Conservation (phyloP, 805 yeast genomes). For the Candida vartiovaarae region DNA sequence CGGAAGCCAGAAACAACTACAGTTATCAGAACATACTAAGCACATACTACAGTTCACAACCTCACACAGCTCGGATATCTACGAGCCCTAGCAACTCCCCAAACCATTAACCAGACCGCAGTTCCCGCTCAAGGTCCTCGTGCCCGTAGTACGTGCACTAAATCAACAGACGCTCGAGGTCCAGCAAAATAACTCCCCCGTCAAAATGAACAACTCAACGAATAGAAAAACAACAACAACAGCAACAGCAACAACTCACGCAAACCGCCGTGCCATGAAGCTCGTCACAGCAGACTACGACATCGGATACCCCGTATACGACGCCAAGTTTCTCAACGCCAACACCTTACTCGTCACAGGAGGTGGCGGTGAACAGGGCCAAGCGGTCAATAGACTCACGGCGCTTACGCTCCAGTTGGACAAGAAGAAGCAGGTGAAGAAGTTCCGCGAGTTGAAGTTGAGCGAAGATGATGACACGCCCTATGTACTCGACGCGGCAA, state of each 20-base stretch:
- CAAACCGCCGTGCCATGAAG: conserved; percentile 12
- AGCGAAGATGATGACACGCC: conserved; percentile 77
- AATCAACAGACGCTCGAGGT: neutral
- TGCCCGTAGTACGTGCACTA: neutral
- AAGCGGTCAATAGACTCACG: conserved; percentile 55
- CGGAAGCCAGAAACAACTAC: too few relatives aligned
- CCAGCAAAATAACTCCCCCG: too few relatives aligned
- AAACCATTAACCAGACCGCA: too few relatives aligned
- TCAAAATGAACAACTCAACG: neutral
- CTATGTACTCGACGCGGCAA: conserved; percentile 60
- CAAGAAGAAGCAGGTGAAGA: conserved; percentile 45
- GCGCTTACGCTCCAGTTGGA: conserved; percentile 57
- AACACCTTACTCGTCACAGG: conserved; percentile 71
- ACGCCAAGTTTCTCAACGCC: conserved; percentile 64
- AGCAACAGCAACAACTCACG: neutral
- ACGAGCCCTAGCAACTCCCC: too few relatives aligned
- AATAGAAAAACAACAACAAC: neutral
- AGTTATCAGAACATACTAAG: too few relatives aligned
- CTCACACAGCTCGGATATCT: too few relatives aligned
- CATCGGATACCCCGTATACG: conserved; percentile 72
- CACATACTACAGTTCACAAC: too few relatives aligned
- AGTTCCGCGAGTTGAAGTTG: conserved; percentile 59
- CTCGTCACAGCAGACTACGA: conserved; percentile 16
- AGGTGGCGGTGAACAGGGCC: conserved; percentile 67
- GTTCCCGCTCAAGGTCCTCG: too few relatives aligned